These are phyloP conservation scores for Conoideocrella luteorostrata DNA, from an alignment of 2,329 filamentous ascomycete species.

Conservation along the genomic window DNA sequence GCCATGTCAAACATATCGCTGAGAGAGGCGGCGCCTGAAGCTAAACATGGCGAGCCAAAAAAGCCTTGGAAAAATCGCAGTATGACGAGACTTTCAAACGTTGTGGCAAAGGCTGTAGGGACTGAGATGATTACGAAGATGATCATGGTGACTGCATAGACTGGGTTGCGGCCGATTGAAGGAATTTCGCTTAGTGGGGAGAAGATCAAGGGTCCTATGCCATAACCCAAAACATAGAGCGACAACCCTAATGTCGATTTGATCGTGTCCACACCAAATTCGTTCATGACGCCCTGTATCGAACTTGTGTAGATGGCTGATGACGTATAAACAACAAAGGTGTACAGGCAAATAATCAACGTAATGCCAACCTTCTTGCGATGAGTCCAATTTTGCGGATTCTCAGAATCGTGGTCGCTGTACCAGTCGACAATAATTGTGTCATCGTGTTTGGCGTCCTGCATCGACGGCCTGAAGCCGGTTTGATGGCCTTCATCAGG, in stretches of 20 bases:
- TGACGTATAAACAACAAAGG: conserved; percentile 51
- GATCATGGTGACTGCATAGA: conserved; percentile 62
- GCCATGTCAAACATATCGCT: conserved; percentile 49
- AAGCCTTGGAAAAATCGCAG: conserved; percentile 60
- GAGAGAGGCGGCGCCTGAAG: conserved; percentile 48
- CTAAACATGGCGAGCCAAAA: conserved; percentile 59
- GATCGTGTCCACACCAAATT: conserved; percentile 45
- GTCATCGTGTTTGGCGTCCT: no score
- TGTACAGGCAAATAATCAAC: conserved; percentile 47
- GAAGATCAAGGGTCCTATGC: conserved; percentile 58
- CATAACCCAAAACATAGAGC: conserved; percentile 58
- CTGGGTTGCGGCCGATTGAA: conserved; percentile 57
- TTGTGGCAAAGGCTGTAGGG: conserved; percentile 55
- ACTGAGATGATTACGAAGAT: conserved; percentile 63
- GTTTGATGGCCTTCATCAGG: no score
- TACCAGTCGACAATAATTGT: conserved; percentile 49
- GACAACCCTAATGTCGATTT: conserved; percentile 52
- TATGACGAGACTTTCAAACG: conserved; percentile 57
- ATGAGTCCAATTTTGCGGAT: conserved; percentile 50
- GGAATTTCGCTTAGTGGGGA: conserved; percentile 63
- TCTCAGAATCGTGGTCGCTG: conserved; percentile 46
- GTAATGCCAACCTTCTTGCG: conserved; percentile 34
- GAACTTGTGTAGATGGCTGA: conserved; percentile 43
- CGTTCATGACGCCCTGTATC: conserved; percentile 39
- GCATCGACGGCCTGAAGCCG: no score